Conservation (phyloP, 768 basidiomycete genomes). For the Mycena amicta region DNA sequence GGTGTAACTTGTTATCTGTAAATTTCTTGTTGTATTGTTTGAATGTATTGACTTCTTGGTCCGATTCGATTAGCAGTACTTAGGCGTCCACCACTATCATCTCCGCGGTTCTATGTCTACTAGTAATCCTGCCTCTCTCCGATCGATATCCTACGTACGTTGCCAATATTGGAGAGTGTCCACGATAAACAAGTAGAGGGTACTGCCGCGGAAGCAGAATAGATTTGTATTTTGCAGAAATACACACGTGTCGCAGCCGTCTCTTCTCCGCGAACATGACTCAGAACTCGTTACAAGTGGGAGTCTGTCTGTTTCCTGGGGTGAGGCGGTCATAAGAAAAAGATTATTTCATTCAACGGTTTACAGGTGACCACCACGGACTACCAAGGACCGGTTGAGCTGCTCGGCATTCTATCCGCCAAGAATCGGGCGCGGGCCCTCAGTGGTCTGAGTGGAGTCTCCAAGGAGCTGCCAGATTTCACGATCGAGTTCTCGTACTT, state of each 20-base stretch:
- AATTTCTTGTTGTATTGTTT: no score
- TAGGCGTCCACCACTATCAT: no score
- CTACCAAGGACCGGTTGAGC: slow-evolving; percentile 36
- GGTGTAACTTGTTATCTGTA: no score
- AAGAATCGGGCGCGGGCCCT: slow-evolving; percentile 13
- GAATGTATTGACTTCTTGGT: no score
- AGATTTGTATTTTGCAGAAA: no score
- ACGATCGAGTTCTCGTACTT: slow-evolving; percentile 26
- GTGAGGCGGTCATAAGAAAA: no score
- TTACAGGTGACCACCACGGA: slow-evolving; percentile 31
- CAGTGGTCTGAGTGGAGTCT: background rate
- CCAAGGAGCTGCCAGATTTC: slow-evolving; percentile 7
- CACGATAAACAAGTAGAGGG: slow-evolving; percentile 67
- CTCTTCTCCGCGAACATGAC: slow-evolving; percentile 10
- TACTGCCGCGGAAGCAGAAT: slow-evolving; percentile 41
- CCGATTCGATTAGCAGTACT: no score
- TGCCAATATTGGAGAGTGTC: slow-evolving; percentile 64
- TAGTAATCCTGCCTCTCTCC: no score
- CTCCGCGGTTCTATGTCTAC: no score
- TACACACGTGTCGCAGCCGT: no score
- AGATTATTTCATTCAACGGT: no score
- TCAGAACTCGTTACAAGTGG: slow-evolving; percentile 22
- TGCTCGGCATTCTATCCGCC: slow-evolving; percentile 26
- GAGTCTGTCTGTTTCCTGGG: slow-evolving; percentile 35
- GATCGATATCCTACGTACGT: no score